Percentiles rank a stretch among this genome's conserved stretches.
These are phyloP conservation scores for Colletotrichum phormii DNA, from an alignment of 2,329 filamentous ascomycete genomes.

Conservation along the genomic window DNA sequence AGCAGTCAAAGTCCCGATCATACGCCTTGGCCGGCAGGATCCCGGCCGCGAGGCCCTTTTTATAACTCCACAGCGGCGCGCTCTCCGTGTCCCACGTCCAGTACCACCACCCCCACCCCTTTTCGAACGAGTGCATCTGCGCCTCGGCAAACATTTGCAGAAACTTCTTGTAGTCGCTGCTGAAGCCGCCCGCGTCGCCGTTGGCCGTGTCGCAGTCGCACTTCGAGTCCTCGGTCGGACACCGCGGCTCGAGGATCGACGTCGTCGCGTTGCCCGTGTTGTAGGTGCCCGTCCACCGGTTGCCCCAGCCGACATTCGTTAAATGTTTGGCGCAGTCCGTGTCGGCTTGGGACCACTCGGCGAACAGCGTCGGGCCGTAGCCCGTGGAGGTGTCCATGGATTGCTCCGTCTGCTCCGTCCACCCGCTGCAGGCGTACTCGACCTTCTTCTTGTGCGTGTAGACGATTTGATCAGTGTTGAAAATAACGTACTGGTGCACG, in stretches of 20 bases:
- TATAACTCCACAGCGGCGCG: conserved; percentile 92
- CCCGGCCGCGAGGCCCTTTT: conserved; percentile 79
- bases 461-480: conserved; percentile 88
- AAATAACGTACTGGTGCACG: conserved; percentile 98
- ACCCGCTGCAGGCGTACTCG: conserved; percentile 86
- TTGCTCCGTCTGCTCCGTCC: conserved; percentile 81
- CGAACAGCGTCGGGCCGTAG: conserved; percentile 93
- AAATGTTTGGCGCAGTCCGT: conserved; percentile 91
- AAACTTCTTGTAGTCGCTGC: conserved; percentile 82
- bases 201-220: conserved; percentile 86
- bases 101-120: conserved; percentile 98
- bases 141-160: conserved; percentile 92
- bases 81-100: conserved; percentile 97
- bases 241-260: conserved; percentile 76
- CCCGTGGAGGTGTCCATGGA: conserved; percentile 81
- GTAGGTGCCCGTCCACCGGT: conserved; percentile 91
- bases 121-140: conserved; percentile 95
- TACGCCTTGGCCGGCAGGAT: conserved; percentile 84
- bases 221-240: conserved; percentile 72
- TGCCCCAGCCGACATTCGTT: conserved; percentile 90
- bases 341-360: conserved; percentile 97
- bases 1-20: conserved; percentile 76
- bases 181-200: conserved; percentile 76
- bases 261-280: conserved; percentile 72
- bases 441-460: conserved; percentile 87